A percentile compares a stretch with the other conserved stretches of the same genome.
phyloP scores from a whole-genome alignment of 169 alveolate genomes.

The Pseudocohnilembus persalinus region DNA sequence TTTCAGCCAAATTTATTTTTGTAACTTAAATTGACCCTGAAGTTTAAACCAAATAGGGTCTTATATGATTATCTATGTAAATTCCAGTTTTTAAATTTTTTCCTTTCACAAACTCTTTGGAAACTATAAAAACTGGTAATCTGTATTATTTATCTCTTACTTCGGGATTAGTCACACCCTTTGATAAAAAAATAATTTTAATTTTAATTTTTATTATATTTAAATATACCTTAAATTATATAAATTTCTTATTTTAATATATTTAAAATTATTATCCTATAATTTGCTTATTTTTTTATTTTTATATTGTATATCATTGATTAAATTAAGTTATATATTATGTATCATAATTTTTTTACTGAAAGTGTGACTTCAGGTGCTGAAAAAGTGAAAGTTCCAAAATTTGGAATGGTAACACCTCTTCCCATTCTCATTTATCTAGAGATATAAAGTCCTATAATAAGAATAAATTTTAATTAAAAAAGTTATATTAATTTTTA shows the following conservation, averaged over 20 bases:
- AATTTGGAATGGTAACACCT: slow-evolving; percentile 60
- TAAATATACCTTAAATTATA: too few species aligned
- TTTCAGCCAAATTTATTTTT: slow-evolving; percentile 67
- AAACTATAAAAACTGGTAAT: slow-evolving; percentile 60
- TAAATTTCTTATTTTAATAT: background rate
- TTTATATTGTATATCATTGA: background rate
- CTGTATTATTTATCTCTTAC: slow-evolving; percentile 61
- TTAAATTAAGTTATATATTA: background rate
- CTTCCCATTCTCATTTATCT: slow-evolving; percentile 59
- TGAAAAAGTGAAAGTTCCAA: slow-evolving; percentile 68
- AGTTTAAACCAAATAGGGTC: slow-evolving; percentile 64
- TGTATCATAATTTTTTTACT: background rate
- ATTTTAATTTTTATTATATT: background rate
- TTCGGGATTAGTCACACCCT: slow-evolving; percentile 72
- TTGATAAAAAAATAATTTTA: background rate
- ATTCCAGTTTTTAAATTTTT: slow-evolving; percentile 56
- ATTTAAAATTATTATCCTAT: background rate
- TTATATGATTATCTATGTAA: slow-evolving; percentile 35
- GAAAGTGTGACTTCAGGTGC: slow-evolving; percentile 59
- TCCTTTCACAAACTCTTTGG: slow-evolving; percentile 63
- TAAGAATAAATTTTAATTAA: background rate
- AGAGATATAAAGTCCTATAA: slow-evolving; percentile 50
- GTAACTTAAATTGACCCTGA: slow-evolving; percentile 62
- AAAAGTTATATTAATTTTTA: background rate
- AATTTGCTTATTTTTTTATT: slow-evolving; percentile 5